Evolutionary conservation across 345 rosid genomes (phyloP).

Genomic region (Eutrema japonicum): DNA sequence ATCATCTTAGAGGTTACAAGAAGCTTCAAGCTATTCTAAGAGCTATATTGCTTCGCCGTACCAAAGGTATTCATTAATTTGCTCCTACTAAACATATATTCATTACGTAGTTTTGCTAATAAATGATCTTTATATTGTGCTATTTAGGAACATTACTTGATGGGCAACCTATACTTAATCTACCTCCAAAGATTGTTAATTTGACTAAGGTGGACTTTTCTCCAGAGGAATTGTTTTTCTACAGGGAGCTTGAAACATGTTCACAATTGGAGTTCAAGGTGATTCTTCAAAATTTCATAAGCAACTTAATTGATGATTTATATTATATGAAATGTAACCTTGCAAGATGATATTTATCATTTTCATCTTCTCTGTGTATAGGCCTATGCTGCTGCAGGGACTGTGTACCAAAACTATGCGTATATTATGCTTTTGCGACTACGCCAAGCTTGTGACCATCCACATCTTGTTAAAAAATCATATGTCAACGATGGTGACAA

Average conservation of each 20-base stretch:
- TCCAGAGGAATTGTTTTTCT: slow-evolving; percentile 69
- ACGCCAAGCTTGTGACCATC: slow-evolving; percentile 95
- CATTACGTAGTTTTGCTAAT: slow-evolving; percentile 3
- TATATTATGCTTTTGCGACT: slow-evolving; percentile 88
- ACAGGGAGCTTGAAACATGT: slow-evolving; percentile 65
- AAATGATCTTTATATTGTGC: slow-evolving; percentile 7
- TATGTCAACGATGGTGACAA: too few species aligned
- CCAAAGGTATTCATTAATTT: slow-evolving; percentile 60
- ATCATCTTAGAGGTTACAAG: slow-evolving; percentile 70
- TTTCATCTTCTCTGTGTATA: slow-evolving; percentile 32
- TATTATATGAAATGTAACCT: too few species aligned
- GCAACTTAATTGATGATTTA: not conserved
- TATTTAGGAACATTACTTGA: slow-evolving; percentile 69
- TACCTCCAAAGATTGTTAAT: slow-evolving; percentile 69
- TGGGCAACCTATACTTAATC: slow-evolving; percentile 72
- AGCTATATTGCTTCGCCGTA: slow-evolving; percentile 84
- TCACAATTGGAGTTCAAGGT: slow-evolving; percentile 75
- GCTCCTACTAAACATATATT: not conserved
- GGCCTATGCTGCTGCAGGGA: slow-evolving; percentile 88
- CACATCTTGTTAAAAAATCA: slow-evolving; percentile 23
- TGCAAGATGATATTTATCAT: not conserved
- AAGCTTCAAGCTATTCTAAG: slow-evolving; percentile 84
- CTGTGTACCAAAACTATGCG: slow-evolving; percentile 75
- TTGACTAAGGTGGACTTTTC: slow-evolving; percentile 69
- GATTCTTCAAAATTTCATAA: not conserved